Conservation (phyloP, 306 rosid species). For the Cucurbita maxima region DNA sequence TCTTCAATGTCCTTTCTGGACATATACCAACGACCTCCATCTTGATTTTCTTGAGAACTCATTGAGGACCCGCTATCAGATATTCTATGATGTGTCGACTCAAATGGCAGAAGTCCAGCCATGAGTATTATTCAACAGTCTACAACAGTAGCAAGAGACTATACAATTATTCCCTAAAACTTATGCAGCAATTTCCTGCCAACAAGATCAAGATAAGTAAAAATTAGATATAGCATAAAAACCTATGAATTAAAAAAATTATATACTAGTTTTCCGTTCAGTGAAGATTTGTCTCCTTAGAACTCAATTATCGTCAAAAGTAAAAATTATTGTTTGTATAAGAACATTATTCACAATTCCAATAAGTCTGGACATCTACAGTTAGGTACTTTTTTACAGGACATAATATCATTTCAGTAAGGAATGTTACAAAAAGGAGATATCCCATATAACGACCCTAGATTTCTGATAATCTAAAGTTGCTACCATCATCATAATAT, state of each 20-base stretch:
- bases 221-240: background rate
- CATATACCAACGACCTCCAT: slow-evolving; percentile 61
- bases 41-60: slow-evolving; percentile 22
- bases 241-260: background rate
- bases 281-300: background rate
- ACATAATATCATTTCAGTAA: too few relatives aligned
- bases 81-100: slow-evolving; percentile 26
- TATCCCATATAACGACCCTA: too few relatives aligned
- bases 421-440: too few relatives aligned
- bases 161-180: background rate
- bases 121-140: slow-evolving; percentile 8
- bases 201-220: background rate
- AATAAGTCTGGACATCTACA: background rate
- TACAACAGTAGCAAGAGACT: background rate
- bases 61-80: slow-evolving; percentile 23
- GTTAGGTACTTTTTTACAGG: too few relatives aligned
- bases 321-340: background rate
- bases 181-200: slow-evolving; percentile 2
- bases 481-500: too few relatives aligned
- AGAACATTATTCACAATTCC: background rate
- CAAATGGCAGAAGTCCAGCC: slow-evolving; percentile 28
- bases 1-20: slow-evolving; percentile 78
- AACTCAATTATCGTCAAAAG: background rate
- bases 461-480: too few relatives aligned
- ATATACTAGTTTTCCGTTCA: background rate